A percentile compares a stretch with the other conserved stretches of the same genome.
These are phyloP conservation scores for Margaritispora aquatica DNA, from an alignment of 495 filamentous ascomycete genomes.

Conservation along the genomic window DNA sequence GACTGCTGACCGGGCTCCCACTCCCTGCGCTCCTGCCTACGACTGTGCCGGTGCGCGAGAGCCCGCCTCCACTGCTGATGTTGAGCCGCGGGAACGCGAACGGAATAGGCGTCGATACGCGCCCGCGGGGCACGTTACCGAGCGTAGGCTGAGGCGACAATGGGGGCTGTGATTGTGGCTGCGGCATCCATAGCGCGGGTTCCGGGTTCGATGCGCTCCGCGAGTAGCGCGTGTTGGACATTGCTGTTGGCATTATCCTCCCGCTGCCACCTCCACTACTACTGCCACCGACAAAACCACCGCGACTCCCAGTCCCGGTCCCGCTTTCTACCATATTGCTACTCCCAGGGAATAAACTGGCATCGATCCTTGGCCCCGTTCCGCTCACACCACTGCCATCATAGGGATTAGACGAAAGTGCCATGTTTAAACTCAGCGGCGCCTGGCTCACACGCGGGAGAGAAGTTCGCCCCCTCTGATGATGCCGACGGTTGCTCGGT, in stretches of 20 bases:
- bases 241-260: background rate
- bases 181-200: background rate
- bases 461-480: background rate
- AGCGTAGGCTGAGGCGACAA: too few relatives aligned
- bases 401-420: background rate
- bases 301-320: too few relatives aligned
- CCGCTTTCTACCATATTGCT: too few relatives aligned
- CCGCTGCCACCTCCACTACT: background rate
- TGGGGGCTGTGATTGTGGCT: background rate
- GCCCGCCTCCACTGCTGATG: background rate
- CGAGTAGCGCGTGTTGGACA: background rate
- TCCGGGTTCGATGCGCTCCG: background rate
- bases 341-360: background rate
- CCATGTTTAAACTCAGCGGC: background rate
- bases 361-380: background rate
- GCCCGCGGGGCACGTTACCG: background rate
- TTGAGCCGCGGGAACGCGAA: background rate
- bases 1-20: background rate
- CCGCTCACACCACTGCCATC: too few relatives aligned
- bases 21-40: background rate
- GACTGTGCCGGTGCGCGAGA: background rate
- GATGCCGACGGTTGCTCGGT: constrained; percentile 1
- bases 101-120: background rate
- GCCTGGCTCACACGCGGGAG: background rate
- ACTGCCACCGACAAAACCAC: too few relatives aligned